These are phyloP conservation scores for Coelastrella sp. DNA, from an alignment of 139 green algal species.

Conservation along the genomic window DNA sequence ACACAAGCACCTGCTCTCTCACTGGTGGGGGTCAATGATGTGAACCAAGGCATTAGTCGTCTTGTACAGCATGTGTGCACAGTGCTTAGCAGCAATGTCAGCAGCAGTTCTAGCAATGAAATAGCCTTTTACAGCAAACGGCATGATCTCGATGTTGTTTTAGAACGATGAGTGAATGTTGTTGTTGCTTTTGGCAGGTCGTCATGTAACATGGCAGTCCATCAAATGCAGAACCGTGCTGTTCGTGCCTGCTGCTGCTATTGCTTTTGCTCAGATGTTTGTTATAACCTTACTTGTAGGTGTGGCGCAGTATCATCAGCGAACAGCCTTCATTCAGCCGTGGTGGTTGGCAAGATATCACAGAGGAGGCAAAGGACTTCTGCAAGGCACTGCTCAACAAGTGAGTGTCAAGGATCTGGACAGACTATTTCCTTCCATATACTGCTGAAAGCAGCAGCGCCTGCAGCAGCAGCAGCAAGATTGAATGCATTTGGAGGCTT, in stretches of 20 bases:
- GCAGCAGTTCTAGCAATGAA: too few species aligned
- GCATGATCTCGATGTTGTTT: too few species aligned
- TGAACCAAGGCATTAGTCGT: too few species aligned
- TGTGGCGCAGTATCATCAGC: constrained; percentile 79
- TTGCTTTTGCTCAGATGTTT: background rate
- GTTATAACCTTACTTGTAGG: background rate
- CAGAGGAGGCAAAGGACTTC: constrained; percentile 86
- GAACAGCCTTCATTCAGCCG: constrained; percentile 73
- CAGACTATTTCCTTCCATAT: too few species aligned
- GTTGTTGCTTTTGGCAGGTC: too few species aligned
- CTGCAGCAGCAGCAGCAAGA: background rate
- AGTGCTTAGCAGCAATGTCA: too few species aligned
- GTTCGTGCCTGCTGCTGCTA: background rate
- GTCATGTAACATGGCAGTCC: too few species aligned
- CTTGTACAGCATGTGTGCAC: too few species aligned
- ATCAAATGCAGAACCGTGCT: background rate
- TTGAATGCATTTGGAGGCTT: background rate
- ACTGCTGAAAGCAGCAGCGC: background rate
- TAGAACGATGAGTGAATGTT: too few species aligned
- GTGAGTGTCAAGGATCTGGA: constrained; percentile 50
- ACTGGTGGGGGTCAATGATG: too few species aligned
- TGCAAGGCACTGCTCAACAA: constrained; percentile 83
- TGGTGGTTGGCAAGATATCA: constrained; percentile 76
- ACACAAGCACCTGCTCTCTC: constrained; percentile 77
- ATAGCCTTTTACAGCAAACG: too few species aligned